Conservation (phyloP, 805 yeast genomes). For the Naumovozyma dairenensis region DNA sequence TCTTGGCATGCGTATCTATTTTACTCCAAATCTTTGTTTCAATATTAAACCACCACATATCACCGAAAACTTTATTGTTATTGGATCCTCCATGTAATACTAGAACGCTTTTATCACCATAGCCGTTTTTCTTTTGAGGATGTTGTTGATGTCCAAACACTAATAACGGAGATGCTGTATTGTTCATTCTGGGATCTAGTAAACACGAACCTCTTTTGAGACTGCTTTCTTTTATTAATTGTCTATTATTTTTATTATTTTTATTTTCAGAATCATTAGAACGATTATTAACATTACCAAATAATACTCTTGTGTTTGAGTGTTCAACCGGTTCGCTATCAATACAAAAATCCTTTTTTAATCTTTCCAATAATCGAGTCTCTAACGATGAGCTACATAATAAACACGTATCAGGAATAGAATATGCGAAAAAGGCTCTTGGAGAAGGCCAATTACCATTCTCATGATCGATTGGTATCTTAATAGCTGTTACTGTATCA, state of each 20-base stretch:
- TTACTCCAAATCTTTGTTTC: constrained; percentile 35
- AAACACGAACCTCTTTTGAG: no score
- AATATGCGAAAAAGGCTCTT: constrained; percentile 31
- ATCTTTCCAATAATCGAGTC: constrained; percentile 11
- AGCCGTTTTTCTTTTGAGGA: background rate
- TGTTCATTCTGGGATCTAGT: background rate
- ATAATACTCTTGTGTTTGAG: constrained; percentile 1
- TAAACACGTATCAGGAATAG: constrained; percentile 15
- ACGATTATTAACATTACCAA: constrained; percentile 1
- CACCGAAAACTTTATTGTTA: constrained; percentile 32
- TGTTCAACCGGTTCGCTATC: constrained; percentile 4
- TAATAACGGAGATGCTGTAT: background rate
- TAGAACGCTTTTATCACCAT: constrained; percentile 13
- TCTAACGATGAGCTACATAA: constrained; percentile 8
- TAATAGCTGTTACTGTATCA: constrained; percentile 29
- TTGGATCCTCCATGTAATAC: constrained; percentile 34
- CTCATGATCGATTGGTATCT: constrained; percentile 9
- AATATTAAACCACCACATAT: constrained; percentile 43
- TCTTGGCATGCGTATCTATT: constrained; percentile 9
- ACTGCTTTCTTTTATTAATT: background rate
- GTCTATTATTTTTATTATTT: constrained; percentile 1
- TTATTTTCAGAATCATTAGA: background rate
- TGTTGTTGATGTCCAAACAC: background rate
- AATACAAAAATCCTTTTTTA: constrained; percentile 16
- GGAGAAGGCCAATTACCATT: constrained; percentile 23